phyloP scores from a whole-genome alignment of 768 basidiomycete genomes.

The Piloderma croceum region DNA sequence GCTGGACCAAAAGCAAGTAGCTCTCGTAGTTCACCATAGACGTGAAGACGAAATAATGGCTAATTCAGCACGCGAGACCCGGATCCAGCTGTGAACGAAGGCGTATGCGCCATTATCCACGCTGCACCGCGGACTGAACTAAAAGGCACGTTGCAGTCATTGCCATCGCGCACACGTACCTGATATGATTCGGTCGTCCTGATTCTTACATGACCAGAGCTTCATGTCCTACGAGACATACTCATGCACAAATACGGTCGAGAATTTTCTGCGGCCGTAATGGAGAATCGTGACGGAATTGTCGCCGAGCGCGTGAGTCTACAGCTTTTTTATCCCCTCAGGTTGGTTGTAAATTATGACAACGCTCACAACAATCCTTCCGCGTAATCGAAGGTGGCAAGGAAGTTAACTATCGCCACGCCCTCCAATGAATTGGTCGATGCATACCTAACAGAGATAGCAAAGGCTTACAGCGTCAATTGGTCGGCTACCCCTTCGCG shows the following conservation, averaged over 20 bases:
- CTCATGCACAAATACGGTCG: slow-evolving; percentile 95
- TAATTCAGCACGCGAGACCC: slow-evolving; percentile 65
- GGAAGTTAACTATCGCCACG: slow-evolving; percentile 64
- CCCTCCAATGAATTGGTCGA: slow-evolving; percentile 76
- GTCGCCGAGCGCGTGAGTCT: slow-evolving; percentile 76
- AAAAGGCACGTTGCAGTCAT: slow-evolving; percentile 69
- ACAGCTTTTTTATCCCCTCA: too few species aligned
- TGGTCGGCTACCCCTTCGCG: slow-evolving; percentile 45
- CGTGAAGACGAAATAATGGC: neutral
- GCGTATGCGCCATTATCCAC: slow-evolving; percentile 81
- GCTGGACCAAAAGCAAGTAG: slow-evolving; percentile 76
- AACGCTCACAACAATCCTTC: neutral
- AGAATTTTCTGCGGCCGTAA: slow-evolving; percentile 78
- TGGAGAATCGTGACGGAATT: slow-evolving; percentile 77
- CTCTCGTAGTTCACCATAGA: slow-evolving; percentile 5
- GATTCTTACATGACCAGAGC: too few species aligned
- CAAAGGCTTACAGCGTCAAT: slow-evolving; percentile 74
- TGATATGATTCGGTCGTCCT: too few species aligned
- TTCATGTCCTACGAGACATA: slow-evolving; percentile 87
- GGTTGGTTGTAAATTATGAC: too few species aligned
- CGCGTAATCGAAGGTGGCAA: slow-evolving; percentile 50
- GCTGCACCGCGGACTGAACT: slow-evolving; percentile 89
- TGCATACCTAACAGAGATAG: slow-evolving; percentile 84
- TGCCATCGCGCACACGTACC: too few species aligned
- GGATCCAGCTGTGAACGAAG: slow-evolving; percentile 82